Percentiles rank a stretch among this genome's conserved stretches.
Evolutionary conservation across 768 basidiomycete species (phyloP).

Genomic region (Flagelloscypha sp.): DNA sequence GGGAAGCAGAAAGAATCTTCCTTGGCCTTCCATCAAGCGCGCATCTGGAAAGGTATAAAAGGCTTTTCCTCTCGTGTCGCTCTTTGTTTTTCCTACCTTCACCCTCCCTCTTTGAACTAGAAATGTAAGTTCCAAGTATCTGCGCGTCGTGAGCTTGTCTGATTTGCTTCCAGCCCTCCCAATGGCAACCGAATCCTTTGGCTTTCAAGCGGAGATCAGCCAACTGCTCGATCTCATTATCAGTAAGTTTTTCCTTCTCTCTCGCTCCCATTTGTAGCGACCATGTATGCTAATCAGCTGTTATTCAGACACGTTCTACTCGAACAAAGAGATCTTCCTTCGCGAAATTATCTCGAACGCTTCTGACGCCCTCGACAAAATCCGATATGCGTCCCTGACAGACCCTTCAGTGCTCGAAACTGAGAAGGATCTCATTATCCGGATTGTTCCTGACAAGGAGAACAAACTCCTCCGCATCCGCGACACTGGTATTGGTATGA

Average conservation of each 20-base stretch:
- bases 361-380: conserved; percentile 99
- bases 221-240: conserved; percentile 98
- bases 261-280: not conserved
- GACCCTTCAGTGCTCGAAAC: conserved; percentile 84
- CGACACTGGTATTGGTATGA: conserved; percentile 98
- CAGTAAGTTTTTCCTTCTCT: conserved; percentile 46
- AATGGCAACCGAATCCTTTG: conserved; percentile 83
- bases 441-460: conserved; percentile 93
- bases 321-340: conserved; percentile 99
- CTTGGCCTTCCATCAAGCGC: too few species aligned
- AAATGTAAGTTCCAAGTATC: conserved; percentile 2
- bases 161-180: conserved; percentile 12
- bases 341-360: conserved; percentile 95
- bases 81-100: too few species aligned
- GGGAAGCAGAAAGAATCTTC: too few species aligned
- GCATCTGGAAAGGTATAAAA: too few species aligned
- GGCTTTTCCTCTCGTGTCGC: too few species aligned
- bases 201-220: conserved; percentile 99
- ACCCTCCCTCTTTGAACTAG: conserved; percentile 8
- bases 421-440: conserved; percentile 90
- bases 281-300: conserved; percentile 6
- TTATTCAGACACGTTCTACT: conserved; percentile 93
- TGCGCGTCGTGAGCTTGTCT: conserved; percentile 6
- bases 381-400: conserved; percentile 93
- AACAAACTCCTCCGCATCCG: conserved; percentile 85